Evolutionary conservation across 1,139 yeast species (phyloP).

Genomic region (Protomyces inundatus): DNA sequence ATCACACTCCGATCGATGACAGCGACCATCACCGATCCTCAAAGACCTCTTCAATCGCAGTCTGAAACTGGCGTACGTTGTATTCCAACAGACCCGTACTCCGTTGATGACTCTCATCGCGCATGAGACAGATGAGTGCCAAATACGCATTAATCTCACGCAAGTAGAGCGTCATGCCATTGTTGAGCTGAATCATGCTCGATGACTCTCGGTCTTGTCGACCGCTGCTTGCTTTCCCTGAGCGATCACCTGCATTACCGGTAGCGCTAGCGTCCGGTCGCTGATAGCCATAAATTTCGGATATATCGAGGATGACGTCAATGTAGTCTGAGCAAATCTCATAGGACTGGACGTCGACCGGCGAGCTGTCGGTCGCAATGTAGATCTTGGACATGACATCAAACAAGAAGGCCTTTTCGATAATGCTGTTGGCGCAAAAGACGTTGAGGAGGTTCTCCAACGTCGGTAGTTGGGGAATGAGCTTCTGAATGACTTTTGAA

Average conservation of each 20-base stretch:
- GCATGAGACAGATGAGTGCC: conserved; percentile 80
- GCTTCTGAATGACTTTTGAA: conserved; percentile 83
- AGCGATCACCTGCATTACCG: conserved; percentile 3
- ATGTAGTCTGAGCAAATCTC: conserved; percentile 97
- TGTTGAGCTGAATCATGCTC: conserved; percentile 47
- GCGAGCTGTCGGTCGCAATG: conserved; percentile 92
- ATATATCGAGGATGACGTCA: conserved; percentile 86
- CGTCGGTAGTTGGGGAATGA: conserved; percentile 82
- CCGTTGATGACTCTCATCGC: conserved; percentile 49
- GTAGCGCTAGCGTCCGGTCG: conserved; percentile 9
- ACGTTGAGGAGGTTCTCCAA: conserved; percentile 84
- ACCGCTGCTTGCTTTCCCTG: neutral
- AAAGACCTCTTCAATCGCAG: conserved; percentile 68
- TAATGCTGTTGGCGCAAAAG: conserved; percentile 70
- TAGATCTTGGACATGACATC: conserved; percentile 92
- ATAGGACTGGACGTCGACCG: conserved; percentile 90
- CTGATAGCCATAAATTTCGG: conserved; percentile 42
- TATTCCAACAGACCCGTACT: conserved; percentile 73
- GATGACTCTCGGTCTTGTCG: conserved; percentile 32
- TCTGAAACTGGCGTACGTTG: conserved; percentile 75
- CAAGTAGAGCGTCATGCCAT: conserved; percentile 75
- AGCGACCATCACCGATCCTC: conserved; percentile 1
- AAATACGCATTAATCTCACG: conserved; percentile 90
- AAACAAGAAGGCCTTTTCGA: conserved; percentile 87
- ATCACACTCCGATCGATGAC: neutral